Conservation (phyloP, 176 grass and related monocot species). For the Oropetium thomaeum region DNA sequence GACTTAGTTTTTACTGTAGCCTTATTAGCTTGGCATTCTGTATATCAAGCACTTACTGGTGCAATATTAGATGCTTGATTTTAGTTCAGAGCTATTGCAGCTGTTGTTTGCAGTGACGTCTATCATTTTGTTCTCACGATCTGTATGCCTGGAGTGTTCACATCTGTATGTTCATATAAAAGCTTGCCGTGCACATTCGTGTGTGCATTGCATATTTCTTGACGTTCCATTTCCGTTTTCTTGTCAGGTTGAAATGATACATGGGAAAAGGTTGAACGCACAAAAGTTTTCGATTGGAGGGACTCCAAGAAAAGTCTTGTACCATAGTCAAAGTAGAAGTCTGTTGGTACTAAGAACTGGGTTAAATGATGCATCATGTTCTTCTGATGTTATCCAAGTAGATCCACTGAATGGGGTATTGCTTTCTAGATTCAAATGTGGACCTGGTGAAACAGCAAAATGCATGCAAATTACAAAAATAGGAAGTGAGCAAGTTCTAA, state of each 20-base stretch:
- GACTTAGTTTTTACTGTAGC: neutral
- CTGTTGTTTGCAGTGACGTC: neutral
- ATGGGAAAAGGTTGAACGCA: conserved; percentile 85
- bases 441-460: conserved; percentile 92
- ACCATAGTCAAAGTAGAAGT: conserved; percentile 84
- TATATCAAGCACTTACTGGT: neutral
- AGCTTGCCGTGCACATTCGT: neutral
- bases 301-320: conserved; percentile 89
- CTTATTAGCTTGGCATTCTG: conserved; percentile 7
- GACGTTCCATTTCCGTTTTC: conserved; percentile 1
- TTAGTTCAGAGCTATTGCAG: conserved; percentile 10
- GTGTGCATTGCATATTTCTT: conserved; percentile 8
- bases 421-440: conserved; percentile 87
- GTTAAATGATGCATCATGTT: conserved; percentile 58
- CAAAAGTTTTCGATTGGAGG: conserved; percentile 88
- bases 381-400: conserved; percentile 85
- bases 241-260: conserved; percentile 94
- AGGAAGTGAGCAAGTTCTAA: conserved; percentile 78
- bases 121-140: neutral
- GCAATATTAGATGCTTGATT: conserved; percentile 7
- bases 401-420: conserved; percentile 76
- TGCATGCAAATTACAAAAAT: conserved; percentile 91
- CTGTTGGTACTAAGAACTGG: conserved; percentile 84
- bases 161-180: neutral
- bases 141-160: neutral